These are phyloP conservation scores for Curvularia lunata DNA, from an alignment of 2,329 filamentous ascomycete genomes.

Conservation along the genomic window DNA sequence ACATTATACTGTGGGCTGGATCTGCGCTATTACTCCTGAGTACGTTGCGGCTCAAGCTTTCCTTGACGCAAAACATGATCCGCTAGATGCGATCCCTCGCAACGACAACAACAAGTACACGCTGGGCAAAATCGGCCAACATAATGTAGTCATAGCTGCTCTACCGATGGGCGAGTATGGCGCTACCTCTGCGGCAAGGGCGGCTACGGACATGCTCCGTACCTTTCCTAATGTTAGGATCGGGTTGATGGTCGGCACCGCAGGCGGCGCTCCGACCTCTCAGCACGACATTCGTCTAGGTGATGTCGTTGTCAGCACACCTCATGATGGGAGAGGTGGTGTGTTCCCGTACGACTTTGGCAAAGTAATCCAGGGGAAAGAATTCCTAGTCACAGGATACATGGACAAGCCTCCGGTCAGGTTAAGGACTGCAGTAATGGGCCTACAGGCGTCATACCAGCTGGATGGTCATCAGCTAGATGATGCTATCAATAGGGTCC, in stretches of 20 bases:
- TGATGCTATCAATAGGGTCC: background rate
- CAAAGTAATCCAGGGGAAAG: background rate
- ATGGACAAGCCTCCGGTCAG: background rate
- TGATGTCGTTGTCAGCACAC: background rate
- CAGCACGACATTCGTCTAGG: background rate
- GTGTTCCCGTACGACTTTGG: slow-evolving; percentile 1
- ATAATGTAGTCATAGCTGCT: background rate
- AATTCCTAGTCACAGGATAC: background rate
- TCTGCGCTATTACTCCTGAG: background rate
- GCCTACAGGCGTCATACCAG: background rate
- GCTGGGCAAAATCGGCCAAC: background rate
- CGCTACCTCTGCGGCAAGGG: background rate
- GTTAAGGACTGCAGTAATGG: background rate
- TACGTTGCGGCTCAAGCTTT: background rate
- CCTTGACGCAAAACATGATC: background rate
- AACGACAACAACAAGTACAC: background rate
- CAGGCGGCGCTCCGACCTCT: background rate
- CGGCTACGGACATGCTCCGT: background rate
- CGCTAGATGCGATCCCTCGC: background rate
- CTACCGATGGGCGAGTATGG: background rate
- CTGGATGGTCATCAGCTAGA: background rate
- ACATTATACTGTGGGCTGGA: background rate
- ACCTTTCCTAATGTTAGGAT: background rate
- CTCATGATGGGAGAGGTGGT: background rate
- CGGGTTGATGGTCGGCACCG: background rate